Evolutionary conservation across 2,329 filamentous ascomycete genomes (phyloP).

Genomic region (Sclerotinia sclerotiorum): DNA sequence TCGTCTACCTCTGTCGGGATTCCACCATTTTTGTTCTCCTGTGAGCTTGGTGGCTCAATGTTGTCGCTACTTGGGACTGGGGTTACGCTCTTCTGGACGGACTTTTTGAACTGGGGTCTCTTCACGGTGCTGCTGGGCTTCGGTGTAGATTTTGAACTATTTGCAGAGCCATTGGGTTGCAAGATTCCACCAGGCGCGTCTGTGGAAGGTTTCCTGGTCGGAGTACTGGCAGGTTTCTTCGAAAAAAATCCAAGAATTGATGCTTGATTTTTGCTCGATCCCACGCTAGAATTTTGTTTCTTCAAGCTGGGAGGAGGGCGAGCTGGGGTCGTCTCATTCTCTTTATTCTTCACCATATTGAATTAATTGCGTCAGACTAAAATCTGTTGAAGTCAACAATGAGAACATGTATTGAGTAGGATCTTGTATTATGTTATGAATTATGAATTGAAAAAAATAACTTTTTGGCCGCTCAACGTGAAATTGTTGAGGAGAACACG

Average conservation of each 20-base stretch:
- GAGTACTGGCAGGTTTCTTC: slow-evolving; percentile 51
- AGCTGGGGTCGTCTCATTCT: slow-evolving; percentile 33
- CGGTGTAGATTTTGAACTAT: slow-evolving; percentile 41
- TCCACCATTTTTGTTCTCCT: slow-evolving; percentile 57
- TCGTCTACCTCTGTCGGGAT: slow-evolving; percentile 51
- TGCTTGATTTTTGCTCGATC: slow-evolving; percentile 58
- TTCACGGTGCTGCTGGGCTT: slow-evolving; percentile 43
- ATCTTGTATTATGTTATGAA: neutral
- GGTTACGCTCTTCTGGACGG: slow-evolving; percentile 52
- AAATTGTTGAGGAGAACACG: neutral
- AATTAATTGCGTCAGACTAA: neutral
- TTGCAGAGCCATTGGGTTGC: slow-evolving; percentile 40
- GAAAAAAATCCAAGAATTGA: slow-evolving; percentile 81
- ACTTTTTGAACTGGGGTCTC: slow-evolving; percentile 44
- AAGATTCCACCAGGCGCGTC: slow-evolving; percentile 33
- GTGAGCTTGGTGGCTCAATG: slow-evolving; percentile 64
- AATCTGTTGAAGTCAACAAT: neutral
- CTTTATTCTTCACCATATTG: slow-evolving; percentile 32
- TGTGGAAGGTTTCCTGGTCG: slow-evolving; percentile 23
- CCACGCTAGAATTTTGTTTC: slow-evolving; percentile 39
- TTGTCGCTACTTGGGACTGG: slow-evolving; percentile 81
- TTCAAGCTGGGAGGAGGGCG: slow-evolving; percentile 35
- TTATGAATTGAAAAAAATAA: slow-evolving; percentile 10
- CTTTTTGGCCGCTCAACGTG: neutral
- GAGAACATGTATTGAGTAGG: neutral